Evolutionary conservation across 441 rosid species (phyloP).

Genomic region (Gossypium trilobum): DNA sequence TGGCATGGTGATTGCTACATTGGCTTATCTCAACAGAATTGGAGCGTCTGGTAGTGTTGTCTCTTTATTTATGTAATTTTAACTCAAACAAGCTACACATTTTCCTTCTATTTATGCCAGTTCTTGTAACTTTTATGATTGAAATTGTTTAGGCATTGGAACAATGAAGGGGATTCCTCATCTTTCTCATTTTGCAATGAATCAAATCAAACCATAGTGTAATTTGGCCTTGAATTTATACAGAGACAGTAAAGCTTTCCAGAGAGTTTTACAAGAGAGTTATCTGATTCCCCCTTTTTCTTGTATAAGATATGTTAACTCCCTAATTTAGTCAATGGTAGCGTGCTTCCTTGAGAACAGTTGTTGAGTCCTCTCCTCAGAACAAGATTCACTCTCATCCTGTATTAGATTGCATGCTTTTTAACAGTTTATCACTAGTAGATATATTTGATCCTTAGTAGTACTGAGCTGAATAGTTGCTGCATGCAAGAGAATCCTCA

Average conservation of each 20-base stretch:
- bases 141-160: too few species aligned
- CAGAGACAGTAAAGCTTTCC: too few species aligned
- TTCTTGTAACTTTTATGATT: neutral
- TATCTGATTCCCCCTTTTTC: too few species aligned
- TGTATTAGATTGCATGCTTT: neutral
- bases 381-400: neutral
- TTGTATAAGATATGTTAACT: too few species aligned
- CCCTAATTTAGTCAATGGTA: too few species aligned
- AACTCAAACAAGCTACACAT: neutral
- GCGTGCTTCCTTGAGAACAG: neutral
- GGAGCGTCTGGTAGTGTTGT: constrained; percentile 70
- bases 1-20: constrained; percentile 97
- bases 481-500: too few species aligned
- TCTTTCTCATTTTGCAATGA: neutral
- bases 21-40: constrained; percentile 77
- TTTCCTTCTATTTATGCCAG: constrained; percentile 1
- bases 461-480: too few species aligned
- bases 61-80: constrained; percentile 15
- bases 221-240: too few species aligned
- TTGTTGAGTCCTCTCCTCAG: neutral
- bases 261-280: too few species aligned
- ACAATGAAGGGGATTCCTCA: too few species aligned
- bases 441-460: too few species aligned
- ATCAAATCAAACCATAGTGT: too few species aligned
- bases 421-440: neutral